Conservation (phyloP, 2,329 filamentous ascomycete genomes). For the Hirsutella rhossiliensis region DNA sequence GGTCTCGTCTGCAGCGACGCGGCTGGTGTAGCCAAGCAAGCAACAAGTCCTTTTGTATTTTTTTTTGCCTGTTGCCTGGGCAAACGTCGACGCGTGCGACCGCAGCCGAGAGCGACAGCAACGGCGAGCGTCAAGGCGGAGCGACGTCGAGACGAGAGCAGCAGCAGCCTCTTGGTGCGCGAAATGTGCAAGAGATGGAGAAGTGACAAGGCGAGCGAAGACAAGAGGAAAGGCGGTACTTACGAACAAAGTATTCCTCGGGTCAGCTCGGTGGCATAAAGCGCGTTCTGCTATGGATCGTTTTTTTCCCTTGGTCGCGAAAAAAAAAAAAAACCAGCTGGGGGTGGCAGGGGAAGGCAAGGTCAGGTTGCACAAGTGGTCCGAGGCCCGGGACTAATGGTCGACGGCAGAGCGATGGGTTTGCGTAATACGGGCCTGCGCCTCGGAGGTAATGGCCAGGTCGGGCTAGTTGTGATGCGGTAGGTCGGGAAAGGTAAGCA, state of each 20-base stretch:
- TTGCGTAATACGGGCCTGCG: conserved; percentile 12
- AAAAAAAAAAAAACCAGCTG: conserved; percentile 3
- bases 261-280: conserved; percentile 12
- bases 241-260: conserved; percentile 13
- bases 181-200: conserved; percentile 1
- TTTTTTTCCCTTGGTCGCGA: conserved; percentile 8
- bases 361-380: conserved; percentile 11
- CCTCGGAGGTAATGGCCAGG: conserved; percentile 1
- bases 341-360: conserved; percentile 7
- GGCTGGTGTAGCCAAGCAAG: conserved; percentile 8
- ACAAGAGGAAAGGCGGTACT: conserved; percentile 3
- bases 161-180: background rate
- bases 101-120: conserved; percentile 2
- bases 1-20: conserved; percentile 9
- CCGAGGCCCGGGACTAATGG: conserved; percentile 8
- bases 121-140: background rate
- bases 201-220: conserved; percentile 1
- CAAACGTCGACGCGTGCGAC: conserved; percentile 7
- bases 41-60: conserved; percentile 4
- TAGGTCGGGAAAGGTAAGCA: conserved; percentile 1
- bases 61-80: background rate
- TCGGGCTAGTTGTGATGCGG: conserved; percentile 2
- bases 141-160: background rate
- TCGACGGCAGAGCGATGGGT: conserved; percentile 8
- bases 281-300: conserved; percentile 9